Base-by-base conservation (phyloP, 1,284 basidiomycete genomes). In the Trametes sp. region DNA sequence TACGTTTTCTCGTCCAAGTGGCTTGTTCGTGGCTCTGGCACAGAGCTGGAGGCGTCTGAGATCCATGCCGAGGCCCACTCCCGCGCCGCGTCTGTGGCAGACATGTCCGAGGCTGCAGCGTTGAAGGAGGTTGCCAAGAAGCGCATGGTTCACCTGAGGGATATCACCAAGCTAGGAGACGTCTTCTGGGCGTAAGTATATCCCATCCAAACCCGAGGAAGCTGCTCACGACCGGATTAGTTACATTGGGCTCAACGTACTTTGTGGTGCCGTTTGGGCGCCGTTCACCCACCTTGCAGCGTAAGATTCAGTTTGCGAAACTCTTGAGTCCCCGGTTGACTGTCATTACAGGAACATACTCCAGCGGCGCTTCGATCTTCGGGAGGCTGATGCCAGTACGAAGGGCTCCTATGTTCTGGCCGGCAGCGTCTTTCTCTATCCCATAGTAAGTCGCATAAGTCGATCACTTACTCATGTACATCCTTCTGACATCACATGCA, bases 251-350 rank as follows among this genome's bases (percentile, higher is more conserved):
- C 69, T 89, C 21, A 93, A 93, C 66, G 74, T 93, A 8, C 77
- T 93, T 19, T 93, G 88, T 61, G 92, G 92, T n/a, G 80, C 84
- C 63, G 87, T 92, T 41, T 94, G 92, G 92, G 80, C 84, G 16
- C 92, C 92, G 0, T 93, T 93, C 72, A 85, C 85, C 14, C 91
- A 94, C 71, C 85, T 94, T 48, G 85, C 88, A 19, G 82, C 92
- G 89, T 90, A 70, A 72, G 87, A 75, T 16, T 56, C n/a, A 8
- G 29, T 56, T 48, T 28, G 31, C 28, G n/a, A 44, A 46, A 23
- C 31, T 11, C 24, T 33, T 48, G 41, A 26, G n/a, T 19, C 7
- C 55, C 19, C 33, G 36, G 7, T 19, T 52, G 31, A 48, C 45
- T 19, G 11, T 21, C 29, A 10, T 56, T 28, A 8, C 66, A 92